Base-by-base conservation (phyloP, 306 rosid species). In the Sechiopsis laciniata region DNA sequence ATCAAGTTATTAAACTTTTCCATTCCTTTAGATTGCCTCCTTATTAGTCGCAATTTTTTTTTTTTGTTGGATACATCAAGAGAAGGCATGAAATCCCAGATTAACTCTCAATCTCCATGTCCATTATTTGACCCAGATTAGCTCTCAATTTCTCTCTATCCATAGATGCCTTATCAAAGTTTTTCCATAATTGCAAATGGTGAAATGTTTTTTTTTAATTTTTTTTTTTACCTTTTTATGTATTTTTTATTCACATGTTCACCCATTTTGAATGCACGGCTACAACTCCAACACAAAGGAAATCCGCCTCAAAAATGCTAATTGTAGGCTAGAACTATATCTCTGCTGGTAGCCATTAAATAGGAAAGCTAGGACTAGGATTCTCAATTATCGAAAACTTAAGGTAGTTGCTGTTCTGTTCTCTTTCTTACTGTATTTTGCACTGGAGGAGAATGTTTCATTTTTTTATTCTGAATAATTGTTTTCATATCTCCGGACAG, bases 401-500 rank as follows among this genome's bases (percentile, higher is more conserved):
- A 8, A 63, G 13, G 51, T 11, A 17, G 55, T 42, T 5, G 20
- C 55, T 40, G 9, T 45, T 66, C 53, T 17, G 26, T 37, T 37
- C 46, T 6, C 54, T 11, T 66, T 20, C 29, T 20, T 45, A n/a
- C 24, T 15, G 9, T 12, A 16, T 66, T 19, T 42, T 66, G 55
- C 52, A 37, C 7, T 37, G 42, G 42, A 6, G 54, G 10, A 65
- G 32, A 46, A 46, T 46, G 7, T 48, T 46, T 4, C 55, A 7
- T 67, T 61, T 37, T 60, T 65, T 51, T 17, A 78, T 74, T 60
- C 42, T 42, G 55, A 74, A 57, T 37, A 67, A 66, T 0, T 73
- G 75, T 15, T 10, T 76, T 50, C 76, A 45, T 45, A 71, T 81
- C 74, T 70, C 55, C 48, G 60, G 66, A 77, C 90, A 93, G 98